phyloP scores from a whole-genome alignment of 495 filamentous ascomycete species.

The Trichocladium uniseriatum region DNA sequence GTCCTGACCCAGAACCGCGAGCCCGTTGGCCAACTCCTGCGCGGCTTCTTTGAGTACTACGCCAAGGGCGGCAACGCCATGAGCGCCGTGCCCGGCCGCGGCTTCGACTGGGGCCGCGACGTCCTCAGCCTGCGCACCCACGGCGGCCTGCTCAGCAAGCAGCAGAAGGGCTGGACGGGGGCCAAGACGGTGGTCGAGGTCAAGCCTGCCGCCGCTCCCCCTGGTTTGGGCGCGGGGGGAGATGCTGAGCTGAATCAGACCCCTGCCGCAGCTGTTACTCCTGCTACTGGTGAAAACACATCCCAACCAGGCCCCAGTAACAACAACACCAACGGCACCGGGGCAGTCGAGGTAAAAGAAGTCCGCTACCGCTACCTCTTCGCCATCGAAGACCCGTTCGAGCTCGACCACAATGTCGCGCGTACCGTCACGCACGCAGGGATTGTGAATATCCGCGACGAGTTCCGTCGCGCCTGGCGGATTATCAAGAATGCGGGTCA shows the following conservation, averaged over 20 bases:
- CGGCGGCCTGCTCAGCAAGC: constrained; percentile 59
- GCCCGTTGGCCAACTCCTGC: constrained; percentile 54
- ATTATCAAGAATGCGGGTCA: constrained; percentile 43
- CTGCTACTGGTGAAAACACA: background rate
- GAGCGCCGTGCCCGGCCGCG: constrained; percentile 28
- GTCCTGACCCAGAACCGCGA: constrained; percentile 51
- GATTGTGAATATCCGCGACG: constrained; percentile 65
- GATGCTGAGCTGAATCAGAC: background rate
- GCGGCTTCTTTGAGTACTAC: constrained; percentile 77
- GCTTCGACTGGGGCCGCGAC: constrained; percentile 63
- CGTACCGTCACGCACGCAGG: constrained; percentile 69
- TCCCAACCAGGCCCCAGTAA: background rate
- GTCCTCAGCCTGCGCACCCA: constrained; percentile 62
- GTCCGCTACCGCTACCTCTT: constrained; percentile 71
- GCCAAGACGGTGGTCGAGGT: constrained; percentile 48
- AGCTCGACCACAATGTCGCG: constrained; percentile 72
- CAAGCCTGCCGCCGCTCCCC: background rate
- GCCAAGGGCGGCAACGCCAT: constrained; percentile 42
- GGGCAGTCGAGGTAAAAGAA: constrained; percentile 41
- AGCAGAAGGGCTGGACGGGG: constrained; percentile 66
- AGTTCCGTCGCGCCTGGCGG: constrained; percentile 64
- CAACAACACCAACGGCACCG: background rate
- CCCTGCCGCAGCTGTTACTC: background rate
- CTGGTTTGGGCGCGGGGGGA: too few species aligned
- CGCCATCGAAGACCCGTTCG: constrained; percentile 83